Conservation (phyloP, 2,329 filamentous ascomycete genomes). For the Uncinocarpus reesii region DNA sequence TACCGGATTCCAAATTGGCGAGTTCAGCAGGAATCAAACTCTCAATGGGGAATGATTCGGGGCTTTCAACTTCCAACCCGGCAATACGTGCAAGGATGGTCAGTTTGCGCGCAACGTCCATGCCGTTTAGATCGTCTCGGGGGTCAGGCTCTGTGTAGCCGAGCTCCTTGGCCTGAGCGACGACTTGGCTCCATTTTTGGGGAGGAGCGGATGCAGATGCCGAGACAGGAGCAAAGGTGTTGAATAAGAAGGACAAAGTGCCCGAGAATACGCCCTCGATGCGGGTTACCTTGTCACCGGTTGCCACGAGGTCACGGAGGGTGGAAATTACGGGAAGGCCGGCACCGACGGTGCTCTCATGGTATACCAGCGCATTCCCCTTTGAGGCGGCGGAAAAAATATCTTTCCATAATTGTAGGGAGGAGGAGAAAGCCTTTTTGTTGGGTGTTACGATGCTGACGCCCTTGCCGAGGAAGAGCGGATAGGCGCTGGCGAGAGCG, state of each 20-base stretch:
- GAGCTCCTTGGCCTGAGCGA: slow-evolving; percentile 80
- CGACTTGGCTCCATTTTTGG: slow-evolving; percentile 81
- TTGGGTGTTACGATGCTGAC: slow-evolving; percentile 93
- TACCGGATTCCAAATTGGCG: slow-evolving; percentile 55
- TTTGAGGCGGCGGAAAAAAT: slow-evolving; percentile 65
- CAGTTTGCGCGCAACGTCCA: slow-evolving; percentile 89
- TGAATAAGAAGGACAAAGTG: slow-evolving; percentile 97
- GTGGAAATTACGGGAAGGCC: slow-evolving; percentile 90
- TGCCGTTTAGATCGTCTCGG: slow-evolving; percentile 73
- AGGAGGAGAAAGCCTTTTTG: slow-evolving; percentile 92
- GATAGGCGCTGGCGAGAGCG: slow-evolving; percentile 73
- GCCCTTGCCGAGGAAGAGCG: slow-evolving; percentile 65
- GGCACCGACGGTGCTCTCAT: slow-evolving; percentile 89
- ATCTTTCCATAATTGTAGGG: slow-evolving; percentile 69
- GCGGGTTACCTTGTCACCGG: slow-evolving; percentile 79
- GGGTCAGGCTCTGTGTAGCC: slow-evolving; percentile 89
- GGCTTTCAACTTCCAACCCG: slow-evolving; percentile 69
- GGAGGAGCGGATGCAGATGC: slow-evolving; percentile 38
- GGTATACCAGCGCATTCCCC: slow-evolving; percentile 67
- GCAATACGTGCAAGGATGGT: slow-evolving; percentile 84
- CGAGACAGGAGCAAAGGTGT: slow-evolving; percentile 78
- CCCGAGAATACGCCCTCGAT: slow-evolving; percentile 97
- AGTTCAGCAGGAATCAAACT: slow-evolving; percentile 83
- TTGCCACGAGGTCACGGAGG: slow-evolving; percentile 85
- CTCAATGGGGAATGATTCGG: slow-evolving; percentile 85